A percentile compares a stretch with the other conserved stretches of the same genome.
phyloP scores from a whole-genome alignment of 169 alveolate species.

The Eimeria praecox region DNA sequence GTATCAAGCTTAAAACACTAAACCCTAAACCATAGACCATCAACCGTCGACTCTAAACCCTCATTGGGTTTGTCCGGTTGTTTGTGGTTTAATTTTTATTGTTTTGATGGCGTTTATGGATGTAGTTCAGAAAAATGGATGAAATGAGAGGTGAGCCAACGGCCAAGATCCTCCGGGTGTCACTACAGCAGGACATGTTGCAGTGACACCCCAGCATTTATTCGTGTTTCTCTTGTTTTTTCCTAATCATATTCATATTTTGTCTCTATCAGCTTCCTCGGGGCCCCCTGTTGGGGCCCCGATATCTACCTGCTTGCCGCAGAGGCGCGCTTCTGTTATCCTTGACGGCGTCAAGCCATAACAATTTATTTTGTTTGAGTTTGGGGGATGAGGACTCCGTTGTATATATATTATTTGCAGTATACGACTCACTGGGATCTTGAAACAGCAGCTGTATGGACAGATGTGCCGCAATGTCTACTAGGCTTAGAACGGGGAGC shows the following conservation, averaged over 20 bases:
- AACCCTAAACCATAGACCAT: conserved; percentile 20
- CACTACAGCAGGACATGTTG: conserved; percentile 7
- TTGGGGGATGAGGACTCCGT: background rate
- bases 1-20: background rate
- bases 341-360: background rate
- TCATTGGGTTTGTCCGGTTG: conserved; percentile 21
- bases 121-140: conserved; percentile 10
- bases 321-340: background rate
- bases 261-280: background rate
- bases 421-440: background rate
- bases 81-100: background rate
- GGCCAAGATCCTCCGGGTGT: background rate
- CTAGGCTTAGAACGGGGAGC: background rate
- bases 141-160: conserved; percentile 66
- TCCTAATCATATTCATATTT: too few relatives aligned
- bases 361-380: background rate
- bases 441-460: background rate
- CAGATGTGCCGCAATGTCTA: background rate
- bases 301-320: background rate
- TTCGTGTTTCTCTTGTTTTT: background rate
- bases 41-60: conserved; percentile 6
- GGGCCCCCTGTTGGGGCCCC: background rate
- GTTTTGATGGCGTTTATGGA: conserved; percentile 7
- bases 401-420: background rate
- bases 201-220: background rate